phyloP scores from a whole-genome alignment of 139 green algal genomes.

The Chlorella ohadii region DNA sequence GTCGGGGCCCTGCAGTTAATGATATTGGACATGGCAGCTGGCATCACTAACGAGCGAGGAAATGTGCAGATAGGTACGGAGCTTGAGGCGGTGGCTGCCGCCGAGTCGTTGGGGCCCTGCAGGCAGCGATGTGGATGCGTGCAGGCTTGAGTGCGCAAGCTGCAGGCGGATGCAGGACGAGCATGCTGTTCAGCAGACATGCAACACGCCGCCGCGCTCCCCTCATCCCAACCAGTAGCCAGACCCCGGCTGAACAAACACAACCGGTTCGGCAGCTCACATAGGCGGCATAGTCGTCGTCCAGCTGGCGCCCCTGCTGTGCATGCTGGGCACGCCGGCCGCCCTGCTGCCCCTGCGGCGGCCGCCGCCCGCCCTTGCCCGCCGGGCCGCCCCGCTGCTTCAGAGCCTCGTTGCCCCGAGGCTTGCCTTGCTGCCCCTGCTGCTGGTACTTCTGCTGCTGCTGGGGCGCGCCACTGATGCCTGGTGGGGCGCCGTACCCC shows the following conservation, averaged over 20 bases:
- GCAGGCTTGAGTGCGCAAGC: no score
- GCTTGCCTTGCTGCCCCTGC: neutral
- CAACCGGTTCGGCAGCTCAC: no score
- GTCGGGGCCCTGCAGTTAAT: neutral
- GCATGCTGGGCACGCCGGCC: neutral
- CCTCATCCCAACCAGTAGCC: no score
- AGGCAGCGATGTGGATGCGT: no score
- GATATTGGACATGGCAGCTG: no score
- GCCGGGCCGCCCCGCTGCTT: neutral
- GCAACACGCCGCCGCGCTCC: no score
- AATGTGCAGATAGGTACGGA: no score
- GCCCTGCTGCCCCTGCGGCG: neutral
- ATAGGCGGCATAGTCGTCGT: conserved; percentile 13
- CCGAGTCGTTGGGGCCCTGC: neutral
- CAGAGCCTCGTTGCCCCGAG: neutral
- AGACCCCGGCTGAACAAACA: no score
- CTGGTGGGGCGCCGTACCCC: neutral
- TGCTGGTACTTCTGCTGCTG: neutral
- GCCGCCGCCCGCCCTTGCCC: neutral
- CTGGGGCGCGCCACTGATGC: neutral
- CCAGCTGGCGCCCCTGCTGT: conserved; percentile 2
- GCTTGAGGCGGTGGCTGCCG: neutral
- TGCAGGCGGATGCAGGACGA: no score
- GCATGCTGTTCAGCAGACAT: no score
- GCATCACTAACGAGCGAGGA: no score